Evolutionary conservation across 2,329 filamentous ascomycete genomes (phyloP).

Genomic region (Cryphonectria parasitica): DNA sequence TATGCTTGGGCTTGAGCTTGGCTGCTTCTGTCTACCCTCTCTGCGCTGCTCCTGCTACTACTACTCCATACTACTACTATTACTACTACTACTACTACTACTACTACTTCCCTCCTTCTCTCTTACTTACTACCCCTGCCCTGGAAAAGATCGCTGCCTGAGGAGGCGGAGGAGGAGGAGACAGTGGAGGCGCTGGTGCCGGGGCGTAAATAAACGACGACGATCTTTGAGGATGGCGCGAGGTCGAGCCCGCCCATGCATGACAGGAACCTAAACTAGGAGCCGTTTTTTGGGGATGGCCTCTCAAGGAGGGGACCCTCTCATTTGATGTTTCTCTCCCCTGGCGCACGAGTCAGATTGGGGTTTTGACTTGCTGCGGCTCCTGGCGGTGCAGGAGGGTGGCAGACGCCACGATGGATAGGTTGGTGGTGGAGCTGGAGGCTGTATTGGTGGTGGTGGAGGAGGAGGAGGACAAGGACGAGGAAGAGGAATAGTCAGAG

Average conservation of each 20-base stretch:
- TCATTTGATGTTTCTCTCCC: no score
- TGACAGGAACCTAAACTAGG: neutral
- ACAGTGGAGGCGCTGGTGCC: neutral
- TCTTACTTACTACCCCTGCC: neutral
- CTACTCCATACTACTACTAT: no score
- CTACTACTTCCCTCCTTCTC: neutral
- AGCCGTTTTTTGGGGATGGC: neutral
- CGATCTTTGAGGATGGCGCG: neutral
- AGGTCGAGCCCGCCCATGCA: neutral
- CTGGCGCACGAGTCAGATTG: neutral
- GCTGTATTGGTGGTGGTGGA: neutral
- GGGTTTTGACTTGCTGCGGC: neutral
- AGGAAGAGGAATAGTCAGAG: neutral
- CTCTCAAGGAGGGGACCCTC: no score
- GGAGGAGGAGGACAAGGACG: no score
- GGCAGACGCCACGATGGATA: neutral
- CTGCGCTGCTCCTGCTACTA: no score
- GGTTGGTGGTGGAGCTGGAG: neutral
- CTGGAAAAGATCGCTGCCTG: neutral
- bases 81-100: no score
- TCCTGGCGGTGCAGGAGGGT: neutral
- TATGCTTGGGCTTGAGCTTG: no score
- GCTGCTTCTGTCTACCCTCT: no score
- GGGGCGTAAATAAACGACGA: neutral
- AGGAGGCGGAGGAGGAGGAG: neutral